Evolutionary conservation across 441 rosid genomes (phyloP), one percentile per base, ranked within the genome.

Genomic region (Capsella rubella): DNA sequence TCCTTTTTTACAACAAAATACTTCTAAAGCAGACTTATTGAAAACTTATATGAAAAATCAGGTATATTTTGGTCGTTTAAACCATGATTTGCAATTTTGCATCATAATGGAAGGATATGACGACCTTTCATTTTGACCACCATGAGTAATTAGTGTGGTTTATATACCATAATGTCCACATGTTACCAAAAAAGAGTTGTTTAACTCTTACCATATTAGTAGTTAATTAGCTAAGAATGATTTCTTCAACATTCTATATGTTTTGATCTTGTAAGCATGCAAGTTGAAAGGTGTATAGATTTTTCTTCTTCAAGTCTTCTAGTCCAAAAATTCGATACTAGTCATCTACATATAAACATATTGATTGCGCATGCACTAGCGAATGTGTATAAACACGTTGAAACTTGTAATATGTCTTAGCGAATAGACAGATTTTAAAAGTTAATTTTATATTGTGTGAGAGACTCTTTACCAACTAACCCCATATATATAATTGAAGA

Each of bases 391-490:
- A 10, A 5, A 49, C 53, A 9, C 25, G 53, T 16, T 49, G 53
- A 9, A 49, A 49, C 13, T 49, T 49, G 28, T 18, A 8, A 49
- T 49, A 49, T 49, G 7, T 15, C n/a, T 9, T 8, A 66, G 29
- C 3, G 42, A 15, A 55, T 13, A 16, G 16, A n/a, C 45, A 67
- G 5, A n/a, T 63, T 63, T 21, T 12, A 55, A 6, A 45, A 15
- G 0, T 32, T 2, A 34, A 9, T 32, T 49, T 7, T n/a, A 15
- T 28, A 9, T 68, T 28, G 12, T 45, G 49, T 4, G 65, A 69
- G 67, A 76, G 60, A 14, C 61, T 21, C 25, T 70, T 51, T 13
- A 42, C 72, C 62, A 49, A 70, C 72, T 65, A 58, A 58, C 34
- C 50, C 25, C 25, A 21, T 21, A 21, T 21, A 21, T 21, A 27